Conservation (phyloP, 2,329 filamentous ascomycete species). For the Fusarium lyarnte region DNA sequence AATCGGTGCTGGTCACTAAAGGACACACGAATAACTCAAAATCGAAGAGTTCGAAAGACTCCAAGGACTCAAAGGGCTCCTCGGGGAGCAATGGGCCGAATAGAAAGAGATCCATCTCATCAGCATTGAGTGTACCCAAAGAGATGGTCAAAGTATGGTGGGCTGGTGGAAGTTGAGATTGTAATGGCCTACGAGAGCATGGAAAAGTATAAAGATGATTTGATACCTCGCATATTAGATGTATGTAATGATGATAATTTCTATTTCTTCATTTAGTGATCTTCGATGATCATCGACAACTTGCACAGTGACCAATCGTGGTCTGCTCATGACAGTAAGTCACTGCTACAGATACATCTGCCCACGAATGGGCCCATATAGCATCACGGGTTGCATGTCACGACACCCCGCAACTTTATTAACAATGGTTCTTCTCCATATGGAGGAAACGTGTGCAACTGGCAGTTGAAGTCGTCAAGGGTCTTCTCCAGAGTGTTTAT, state of each 20-base stretch:
- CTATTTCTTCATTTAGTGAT: not conserved
- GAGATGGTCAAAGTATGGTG: conserved; percentile 44
- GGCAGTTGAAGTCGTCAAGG: not conserved
- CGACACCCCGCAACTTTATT: not conserved
- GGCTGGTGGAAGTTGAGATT: conserved; percentile 20
- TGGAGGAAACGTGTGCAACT: not conserved
- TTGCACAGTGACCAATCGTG: not conserved
- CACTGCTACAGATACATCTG: not conserved
- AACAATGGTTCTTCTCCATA: not conserved
- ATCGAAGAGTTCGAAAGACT: conserved; percentile 8
- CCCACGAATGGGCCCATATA: not conserved
- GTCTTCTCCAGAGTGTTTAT: not conserved
- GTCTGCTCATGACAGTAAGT: not conserved
- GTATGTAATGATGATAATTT: conserved; percentile 25
- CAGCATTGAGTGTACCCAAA: conserved; percentile 31
- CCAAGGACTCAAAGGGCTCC: conserved; percentile 1
- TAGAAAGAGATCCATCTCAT: conserved; percentile 29
- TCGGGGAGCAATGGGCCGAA: conserved; percentile 10
- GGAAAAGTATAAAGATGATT: conserved; percentile 25
- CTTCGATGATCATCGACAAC: not conserved
- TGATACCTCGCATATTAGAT: conserved; percentile 17
- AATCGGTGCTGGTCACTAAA: conserved; percentile 34
- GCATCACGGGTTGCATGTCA: not conserved
- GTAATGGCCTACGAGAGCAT: not conserved
- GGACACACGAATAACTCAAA: conserved; percentile 10